phyloP scores from a whole-genome alignment of 805 yeast genomes.

The Candida alai region DNA sequence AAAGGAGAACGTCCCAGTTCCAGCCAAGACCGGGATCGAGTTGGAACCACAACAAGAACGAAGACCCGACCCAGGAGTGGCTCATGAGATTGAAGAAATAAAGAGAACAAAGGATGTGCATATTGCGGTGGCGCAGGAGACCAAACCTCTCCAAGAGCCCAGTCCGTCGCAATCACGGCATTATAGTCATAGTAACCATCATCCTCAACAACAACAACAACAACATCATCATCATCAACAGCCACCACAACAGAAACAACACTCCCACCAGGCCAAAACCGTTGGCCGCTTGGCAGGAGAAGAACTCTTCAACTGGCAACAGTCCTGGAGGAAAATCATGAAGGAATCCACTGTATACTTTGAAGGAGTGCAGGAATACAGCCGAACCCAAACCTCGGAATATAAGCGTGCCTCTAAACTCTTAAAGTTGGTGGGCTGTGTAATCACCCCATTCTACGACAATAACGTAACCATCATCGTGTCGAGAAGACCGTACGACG shows the following conservation, averaged over 20 bases:
- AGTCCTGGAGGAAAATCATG: slow-evolving; percentile 61
- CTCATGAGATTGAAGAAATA: too few relatives aligned
- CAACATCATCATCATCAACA: slow-evolving; percentile 2
- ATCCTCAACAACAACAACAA: slow-evolving; percentile 1
- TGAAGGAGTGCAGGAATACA: slow-evolving; percentile 46
- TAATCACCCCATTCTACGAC: slow-evolving; percentile 43
- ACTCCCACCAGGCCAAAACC: slow-evolving; percentile 9
- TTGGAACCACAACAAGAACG: slow-evolving; percentile 1
- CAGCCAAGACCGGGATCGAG: neutral
- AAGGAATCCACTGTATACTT: slow-evolving; percentile 56
- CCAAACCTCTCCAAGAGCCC: too few relatives aligned
- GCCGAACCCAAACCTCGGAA: slow-evolving; percentile 32
- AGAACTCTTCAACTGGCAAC: slow-evolving; percentile 57
- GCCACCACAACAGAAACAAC: slow-evolving; percentile 1
- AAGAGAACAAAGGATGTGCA: too few relatives aligned
- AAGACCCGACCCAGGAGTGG: too few relatives aligned
- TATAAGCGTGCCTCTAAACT: slow-evolving; percentile 41
- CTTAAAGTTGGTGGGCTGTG: slow-evolving; percentile 47
- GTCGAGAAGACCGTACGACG: slow-evolving; percentile 52
- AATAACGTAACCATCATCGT: slow-evolving; percentile 72
- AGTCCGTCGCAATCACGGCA: neutral
- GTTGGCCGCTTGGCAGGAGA: slow-evolving; percentile 38
- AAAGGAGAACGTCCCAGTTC: neutral
- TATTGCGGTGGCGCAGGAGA: too few relatives aligned
- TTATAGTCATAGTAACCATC: slow-evolving; percentile 2